Percentiles rank a stretch among this genome's conserved stretches.
These are phyloP conservation scores for Talaromyces amestolkiae DNA, from an alignment of 2,329 filamentous ascomycete species.

Conservation along the genomic window DNA sequence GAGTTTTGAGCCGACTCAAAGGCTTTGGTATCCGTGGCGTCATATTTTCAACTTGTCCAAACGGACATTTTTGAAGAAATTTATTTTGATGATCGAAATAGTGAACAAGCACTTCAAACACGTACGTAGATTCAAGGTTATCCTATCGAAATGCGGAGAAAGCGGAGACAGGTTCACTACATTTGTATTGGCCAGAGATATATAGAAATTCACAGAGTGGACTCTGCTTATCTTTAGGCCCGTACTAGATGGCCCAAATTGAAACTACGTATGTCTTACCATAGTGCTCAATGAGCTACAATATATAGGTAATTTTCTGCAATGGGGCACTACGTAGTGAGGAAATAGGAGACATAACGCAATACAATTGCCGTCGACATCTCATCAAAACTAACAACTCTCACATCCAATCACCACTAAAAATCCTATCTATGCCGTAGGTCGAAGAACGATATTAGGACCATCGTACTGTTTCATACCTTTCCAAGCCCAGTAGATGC, in stretches of 20 bases:
- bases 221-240: not conserved
- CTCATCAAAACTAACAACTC: not conserved
- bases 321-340: too few species aligned
- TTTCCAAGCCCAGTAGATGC: not conserved
- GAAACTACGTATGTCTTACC: not conserved
- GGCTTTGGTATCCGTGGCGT: not conserved
- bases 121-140: not conserved
- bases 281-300: not conserved
- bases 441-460: not conserved
- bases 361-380: not conserved
- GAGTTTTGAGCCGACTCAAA: not conserved
- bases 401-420: not conserved
- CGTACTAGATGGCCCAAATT: not conserved
- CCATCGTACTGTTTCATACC: not conserved
- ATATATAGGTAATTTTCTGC: too few species aligned
- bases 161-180: not conserved
- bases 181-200: not conserved
- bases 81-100: too few species aligned
- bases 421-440: not conserved
- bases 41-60: not conserved
- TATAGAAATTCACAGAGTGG: not conserved
- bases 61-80: not conserved
- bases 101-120: not conserved
- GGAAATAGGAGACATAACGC: not conserved
- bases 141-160: not conserved